phyloP scores from a whole-genome alignment of 495 filamentous ascomycete species.

The Lentithecium fluviatile region DNA sequence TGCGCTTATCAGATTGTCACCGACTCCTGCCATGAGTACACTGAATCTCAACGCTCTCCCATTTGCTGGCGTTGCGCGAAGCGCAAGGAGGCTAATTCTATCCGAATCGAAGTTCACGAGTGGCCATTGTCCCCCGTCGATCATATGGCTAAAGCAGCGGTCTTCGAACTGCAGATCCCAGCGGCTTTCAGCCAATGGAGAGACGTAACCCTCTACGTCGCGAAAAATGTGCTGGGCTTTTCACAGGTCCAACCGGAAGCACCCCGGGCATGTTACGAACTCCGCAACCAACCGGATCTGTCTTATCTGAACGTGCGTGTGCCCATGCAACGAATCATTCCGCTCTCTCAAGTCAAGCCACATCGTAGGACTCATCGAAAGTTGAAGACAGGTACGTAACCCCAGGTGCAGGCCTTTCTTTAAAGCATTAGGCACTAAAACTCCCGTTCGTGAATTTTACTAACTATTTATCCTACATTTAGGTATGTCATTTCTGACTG shows the following conservation, averaged over 20 bases:
- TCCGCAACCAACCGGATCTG: constrained; percentile 7
- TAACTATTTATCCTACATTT: too few relatives aligned
- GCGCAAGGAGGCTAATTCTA: constrained; percentile 27
- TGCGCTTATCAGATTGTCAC: constrained; percentile 39
- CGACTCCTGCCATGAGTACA: constrained; percentile 15
- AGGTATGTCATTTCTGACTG: constrained; percentile 34
- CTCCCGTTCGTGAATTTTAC: too few relatives aligned
- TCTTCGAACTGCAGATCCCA: constrained; percentile 60
- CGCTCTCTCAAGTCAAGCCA: constrained; percentile 18
- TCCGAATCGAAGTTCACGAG: constrained; percentile 57
- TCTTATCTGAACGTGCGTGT: not conserved
- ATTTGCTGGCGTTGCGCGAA: constrained; percentile 43
- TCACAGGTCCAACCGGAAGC: not conserved
- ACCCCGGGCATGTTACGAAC: not conserved
- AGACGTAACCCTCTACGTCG: constrained; percentile 49
- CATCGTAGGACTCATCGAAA: constrained; percentile 2
- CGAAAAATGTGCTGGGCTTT: constrained; percentile 28
- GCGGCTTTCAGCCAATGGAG: constrained; percentile 53
- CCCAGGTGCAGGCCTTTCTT: too few relatives aligned
- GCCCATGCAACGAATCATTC: not conserved
- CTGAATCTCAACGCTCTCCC: constrained; percentile 24
- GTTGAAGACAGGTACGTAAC: constrained; percentile 42
- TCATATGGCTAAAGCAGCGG: constrained; percentile 46
- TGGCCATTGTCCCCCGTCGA: constrained; percentile 58
- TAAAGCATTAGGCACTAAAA: too few relatives aligned